Evolutionary conservation across 805 yeast genomes (phyloP).

Genomic region (Cyberlindnera nakhonratchasimensis): DNA sequence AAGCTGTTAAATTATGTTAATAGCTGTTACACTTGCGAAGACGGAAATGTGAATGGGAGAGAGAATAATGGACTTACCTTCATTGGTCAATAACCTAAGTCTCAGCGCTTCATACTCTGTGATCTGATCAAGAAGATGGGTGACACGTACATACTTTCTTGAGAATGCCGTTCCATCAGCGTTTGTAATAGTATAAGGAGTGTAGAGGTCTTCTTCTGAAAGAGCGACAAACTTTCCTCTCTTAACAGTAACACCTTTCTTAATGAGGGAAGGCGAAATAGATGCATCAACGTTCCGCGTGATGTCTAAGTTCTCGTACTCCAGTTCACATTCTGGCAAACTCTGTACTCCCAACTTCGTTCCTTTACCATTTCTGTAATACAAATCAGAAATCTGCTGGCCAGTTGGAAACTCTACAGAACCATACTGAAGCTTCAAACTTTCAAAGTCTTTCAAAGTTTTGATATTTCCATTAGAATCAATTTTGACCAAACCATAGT

Average conservation of each 20-base stretch:
- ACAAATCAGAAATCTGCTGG: conserved; percentile 23
- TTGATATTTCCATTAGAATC: conserved; percentile 43
- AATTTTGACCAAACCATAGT: conserved; percentile 80
- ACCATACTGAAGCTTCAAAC: conserved; percentile 45
- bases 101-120: conserved; percentile 26
- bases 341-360: conserved; percentile 26
- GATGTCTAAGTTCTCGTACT: conserved; percentile 42
- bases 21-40: conserved; percentile 7
- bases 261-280: conserved; percentile 43
- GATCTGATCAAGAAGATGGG: conserved; percentile 21
- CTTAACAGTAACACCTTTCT: conserved; percentile 44
- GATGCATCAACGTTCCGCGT: conserved; percentile 38
- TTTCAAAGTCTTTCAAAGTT: conserved; percentile 54
- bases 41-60: background rate
- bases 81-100: conserved; percentile 21
- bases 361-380: conserved; percentile 23
- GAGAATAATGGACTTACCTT: conserved; percentile 20
- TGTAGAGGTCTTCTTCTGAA: conserved; percentile 38
- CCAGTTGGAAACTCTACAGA: conserved; percentile 33
- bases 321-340: conserved; percentile 35
- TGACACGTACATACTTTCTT: conserved; percentile 24
- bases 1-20: conserved; percentile 7
- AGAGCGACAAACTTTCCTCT: conserved; percentile 51
- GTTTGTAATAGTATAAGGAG: conserved; percentile 41
- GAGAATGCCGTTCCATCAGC: conserved; percentile 37